These are phyloP conservation scores for Monosporascus sp. DNA, from an alignment of 2,329 filamentous ascomycete genomes.

Conservation along the genomic window DNA sequence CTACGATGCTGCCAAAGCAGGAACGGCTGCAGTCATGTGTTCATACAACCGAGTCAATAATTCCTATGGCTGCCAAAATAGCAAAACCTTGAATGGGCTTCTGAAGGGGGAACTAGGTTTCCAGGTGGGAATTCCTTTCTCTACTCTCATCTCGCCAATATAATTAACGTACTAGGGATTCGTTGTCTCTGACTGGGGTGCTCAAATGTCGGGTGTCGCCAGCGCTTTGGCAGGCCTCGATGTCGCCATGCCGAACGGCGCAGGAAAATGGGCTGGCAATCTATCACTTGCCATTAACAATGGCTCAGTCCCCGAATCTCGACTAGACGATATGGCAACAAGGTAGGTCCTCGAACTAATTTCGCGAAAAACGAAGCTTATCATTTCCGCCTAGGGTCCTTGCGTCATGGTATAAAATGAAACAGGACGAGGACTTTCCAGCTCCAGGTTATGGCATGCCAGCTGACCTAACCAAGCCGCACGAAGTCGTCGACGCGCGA, in stretches of 20 bases:
- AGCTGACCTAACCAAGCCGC: conserved; percentile 25
- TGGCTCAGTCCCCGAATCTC: conserved; percentile 34
- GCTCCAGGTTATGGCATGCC: conserved; percentile 32
- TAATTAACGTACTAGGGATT: conserved; percentile 21
- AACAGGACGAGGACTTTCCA: conserved; percentile 25
- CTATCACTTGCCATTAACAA: conserved; percentile 44
- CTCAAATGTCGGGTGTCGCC: conserved; percentile 35
- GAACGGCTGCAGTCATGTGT: conserved; percentile 38
- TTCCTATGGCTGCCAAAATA: conserved; percentile 46
- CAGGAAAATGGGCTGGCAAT: conserved; percentile 37
- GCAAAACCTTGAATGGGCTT: conserved; percentile 42
- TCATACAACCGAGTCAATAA: conserved; percentile 42
- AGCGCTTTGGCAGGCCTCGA: conserved; percentile 43
- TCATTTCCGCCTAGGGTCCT: conserved; percentile 13
- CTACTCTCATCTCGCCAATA: neutral
- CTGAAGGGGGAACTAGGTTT: conserved; percentile 42
- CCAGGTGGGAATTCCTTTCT: conserved; percentile 18
- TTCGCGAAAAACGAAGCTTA: conserved; percentile 30
- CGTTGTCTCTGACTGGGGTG: conserved; percentile 39
- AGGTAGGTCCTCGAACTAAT: conserved; percentile 29
- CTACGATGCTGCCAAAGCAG: conserved; percentile 30
- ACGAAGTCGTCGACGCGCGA: conserved; percentile 35
- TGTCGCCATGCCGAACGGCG: conserved; percentile 43
- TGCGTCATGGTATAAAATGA: conserved; percentile 37
- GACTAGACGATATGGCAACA: conserved; percentile 46